Evolutionary conservation across 352 stramenopile genomes (phyloP), one percentile per base, ranked within the genome.

Genomic region (Detonula confervacea): DNA sequence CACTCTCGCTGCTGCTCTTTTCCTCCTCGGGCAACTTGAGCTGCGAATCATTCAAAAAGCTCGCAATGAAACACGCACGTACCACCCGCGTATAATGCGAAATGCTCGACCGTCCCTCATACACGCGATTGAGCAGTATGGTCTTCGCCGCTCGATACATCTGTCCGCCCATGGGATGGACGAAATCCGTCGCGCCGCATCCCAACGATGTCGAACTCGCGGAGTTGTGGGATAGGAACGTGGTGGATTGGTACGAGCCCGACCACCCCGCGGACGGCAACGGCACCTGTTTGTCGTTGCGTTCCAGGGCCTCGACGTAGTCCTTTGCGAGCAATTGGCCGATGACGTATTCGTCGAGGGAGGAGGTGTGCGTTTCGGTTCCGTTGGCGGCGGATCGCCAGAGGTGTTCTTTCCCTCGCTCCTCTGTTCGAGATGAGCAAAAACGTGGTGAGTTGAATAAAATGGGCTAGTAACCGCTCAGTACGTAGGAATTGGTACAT

Each of bases 321-420:
- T 93, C 88, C 62, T 81, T 78, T 0, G 65, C 67, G 25, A 88
- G 67, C 3, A 94, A 59, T 68, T 94, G 88, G 22, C 87, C 73
- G 18, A 94, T 46, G 30, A 77, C 68, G 70, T 88, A 91, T 69
- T 94, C 88, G 62, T 94, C 88, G 24, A 90, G 81, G 1, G 84
- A 69, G 11, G 81, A 87, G 29, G 88, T 92, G 59, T 92, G 88
- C 0, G 84, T 92, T 80, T 94, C 88, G 16, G 88, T 91, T 22
- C 88, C 88, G 77, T 94, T 94, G 16, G 70, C 84, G 22, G 75
- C 69, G 33, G 84, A 89, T 60, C 88, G 78, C 84, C 84, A 92
- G 11, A 94, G 72, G 44, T 92, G 83, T 62, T 91, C 87, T 56
- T 91, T 94, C 29, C 88, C 87, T 37, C 77, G 65, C 61, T 93